phyloP scores from a whole-genome alignment of 768 basidiomycete species.

The Hericium rajendrae region DNA sequence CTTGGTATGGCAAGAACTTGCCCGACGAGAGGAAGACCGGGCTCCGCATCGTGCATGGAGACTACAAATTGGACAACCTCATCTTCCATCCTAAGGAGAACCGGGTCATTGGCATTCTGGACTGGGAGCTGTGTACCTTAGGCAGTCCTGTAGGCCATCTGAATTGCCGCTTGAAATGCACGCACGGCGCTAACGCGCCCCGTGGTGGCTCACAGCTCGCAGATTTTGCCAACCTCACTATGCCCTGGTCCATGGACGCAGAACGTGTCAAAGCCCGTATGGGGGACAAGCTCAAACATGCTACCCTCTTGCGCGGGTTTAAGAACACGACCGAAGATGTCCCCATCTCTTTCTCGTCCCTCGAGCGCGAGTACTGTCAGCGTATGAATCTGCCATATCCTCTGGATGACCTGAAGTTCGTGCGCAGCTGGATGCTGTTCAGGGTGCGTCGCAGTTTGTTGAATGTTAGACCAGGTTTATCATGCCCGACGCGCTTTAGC shows the following conservation, averaged over 20 bases:
- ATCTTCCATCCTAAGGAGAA: conserved; percentile 91
- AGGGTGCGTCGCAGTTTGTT: conserved; percentile 36
- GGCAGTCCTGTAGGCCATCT: conserved; percentile 65
- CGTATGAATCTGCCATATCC: conserved; percentile 62
- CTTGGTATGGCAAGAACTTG: conserved; percentile 66
- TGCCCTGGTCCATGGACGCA: conserved; percentile 64
- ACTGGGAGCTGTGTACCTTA: conserved; percentile 96
- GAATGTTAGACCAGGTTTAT: conserved; percentile 4
- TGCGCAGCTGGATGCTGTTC: conserved; percentile 79
- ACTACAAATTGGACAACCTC: conserved; percentile 97
- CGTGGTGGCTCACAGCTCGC: conserved; percentile 45
- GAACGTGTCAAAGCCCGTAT: conserved; percentile 25
- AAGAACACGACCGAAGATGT: conserved; percentile 48
- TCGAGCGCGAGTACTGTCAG: conserved; percentile 78
- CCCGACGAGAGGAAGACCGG: conserved; percentile 73
- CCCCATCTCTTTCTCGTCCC: conserved; percentile 56
- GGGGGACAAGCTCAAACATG: conserved; percentile 1
- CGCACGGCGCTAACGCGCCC: neutral
- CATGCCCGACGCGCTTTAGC: conserved; percentile 27
- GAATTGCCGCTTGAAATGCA: neutral
- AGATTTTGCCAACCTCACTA: conserved; percentile 84
- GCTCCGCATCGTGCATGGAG: conserved; percentile 88
- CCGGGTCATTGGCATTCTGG: conserved; percentile 86
- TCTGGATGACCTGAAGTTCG: conserved; percentile 70
- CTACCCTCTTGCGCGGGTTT: conserved; percentile 40